Percentiles rank a stretch among this genome's conserved stretches.
phyloP scores from a whole-genome alignment of 2,329 filamentous ascomycete species.

The Paecilomyces sp. region DNA sequence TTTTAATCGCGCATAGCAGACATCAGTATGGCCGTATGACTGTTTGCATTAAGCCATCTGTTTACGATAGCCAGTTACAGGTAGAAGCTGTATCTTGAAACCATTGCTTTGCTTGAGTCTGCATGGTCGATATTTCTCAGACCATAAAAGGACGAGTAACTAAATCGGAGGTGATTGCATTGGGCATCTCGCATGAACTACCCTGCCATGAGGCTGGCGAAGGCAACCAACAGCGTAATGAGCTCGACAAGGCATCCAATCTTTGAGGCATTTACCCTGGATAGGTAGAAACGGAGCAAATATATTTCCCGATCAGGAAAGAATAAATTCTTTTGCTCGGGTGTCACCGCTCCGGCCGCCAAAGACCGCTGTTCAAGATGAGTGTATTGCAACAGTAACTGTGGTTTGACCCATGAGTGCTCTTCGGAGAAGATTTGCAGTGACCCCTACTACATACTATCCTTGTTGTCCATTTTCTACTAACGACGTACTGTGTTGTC shows the following conservation, averaged over 20 bases:
- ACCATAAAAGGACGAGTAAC: background rate
- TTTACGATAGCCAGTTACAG: background rate
- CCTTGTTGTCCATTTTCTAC: background rate
- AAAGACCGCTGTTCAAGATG: background rate
- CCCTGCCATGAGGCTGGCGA: background rate
- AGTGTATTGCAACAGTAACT: background rate
- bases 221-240: background rate
- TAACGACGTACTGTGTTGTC: background rate
- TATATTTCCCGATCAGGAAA: background rate
- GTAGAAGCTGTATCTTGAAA: background rate
- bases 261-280: background rate
- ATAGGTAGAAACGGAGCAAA: background rate
- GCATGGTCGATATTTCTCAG: background rate
- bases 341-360: background rate
- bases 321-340: background rate
- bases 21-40: background rate
- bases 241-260: background rate
- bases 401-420: background rate
- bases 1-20: background rate
- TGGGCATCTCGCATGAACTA: background rate
- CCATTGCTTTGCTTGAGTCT: background rate
- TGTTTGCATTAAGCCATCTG: background rate
- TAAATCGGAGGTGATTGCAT: background rate
- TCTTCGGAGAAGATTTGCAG: background rate
- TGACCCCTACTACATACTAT: background rate